Percentiles rank a stretch among this genome's conserved stretches.
Evolutionary conservation across 2,329 filamentous ascomycete species (phyloP).

Genomic region (Colletotrichum lentis): DNA sequence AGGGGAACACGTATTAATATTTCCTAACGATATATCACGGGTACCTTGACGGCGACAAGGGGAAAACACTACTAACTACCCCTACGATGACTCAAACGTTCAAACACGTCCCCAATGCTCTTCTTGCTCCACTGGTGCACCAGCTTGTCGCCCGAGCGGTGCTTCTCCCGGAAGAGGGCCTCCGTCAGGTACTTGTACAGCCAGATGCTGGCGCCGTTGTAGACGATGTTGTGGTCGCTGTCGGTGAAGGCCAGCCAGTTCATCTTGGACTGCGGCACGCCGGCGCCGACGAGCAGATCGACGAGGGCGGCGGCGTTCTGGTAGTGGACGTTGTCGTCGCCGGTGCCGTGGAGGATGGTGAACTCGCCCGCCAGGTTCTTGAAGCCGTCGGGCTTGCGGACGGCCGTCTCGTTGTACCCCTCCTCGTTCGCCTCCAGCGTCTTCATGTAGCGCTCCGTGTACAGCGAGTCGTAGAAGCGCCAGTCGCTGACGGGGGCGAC

Average conservation of each 20-base stretch:
- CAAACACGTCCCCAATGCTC: constrained; percentile 19
- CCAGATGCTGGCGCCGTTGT: constrained; percentile 63
- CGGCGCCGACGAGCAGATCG: constrained; percentile 66
- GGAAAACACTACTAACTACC: too few species aligned
- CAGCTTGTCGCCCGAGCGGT: constrained; percentile 49
- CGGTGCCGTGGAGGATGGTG: constrained; percentile 70
- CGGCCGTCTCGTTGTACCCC: constrained; percentile 69
- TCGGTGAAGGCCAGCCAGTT: constrained; percentile 72
- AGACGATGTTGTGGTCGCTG: constrained; percentile 68
- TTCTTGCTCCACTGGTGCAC: constrained; percentile 50
- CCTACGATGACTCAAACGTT: constrained; percentile 22
- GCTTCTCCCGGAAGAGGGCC: constrained; percentile 68
- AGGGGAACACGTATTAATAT: too few species aligned
- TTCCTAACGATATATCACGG: not conserved
- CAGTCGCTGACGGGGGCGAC: constrained; percentile 74
- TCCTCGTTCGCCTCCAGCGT: constrained; percentile 62
- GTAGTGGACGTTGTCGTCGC: constrained; percentile 77
- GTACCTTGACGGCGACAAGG: too few species aligned
- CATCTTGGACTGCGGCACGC: constrained; percentile 68
- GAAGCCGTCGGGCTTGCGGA: constrained; percentile 67
- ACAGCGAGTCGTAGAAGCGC: constrained; percentile 76
- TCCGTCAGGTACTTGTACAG: constrained; percentile 70
- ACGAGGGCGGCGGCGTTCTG: constrained; percentile 70
- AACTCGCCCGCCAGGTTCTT: constrained; percentile 68
- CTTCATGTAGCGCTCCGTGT: constrained; percentile 79